Evolutionary conservation across 75 land plant genomes (phyloP).

Genomic region (Cunninghamia lanceolata): DNA sequence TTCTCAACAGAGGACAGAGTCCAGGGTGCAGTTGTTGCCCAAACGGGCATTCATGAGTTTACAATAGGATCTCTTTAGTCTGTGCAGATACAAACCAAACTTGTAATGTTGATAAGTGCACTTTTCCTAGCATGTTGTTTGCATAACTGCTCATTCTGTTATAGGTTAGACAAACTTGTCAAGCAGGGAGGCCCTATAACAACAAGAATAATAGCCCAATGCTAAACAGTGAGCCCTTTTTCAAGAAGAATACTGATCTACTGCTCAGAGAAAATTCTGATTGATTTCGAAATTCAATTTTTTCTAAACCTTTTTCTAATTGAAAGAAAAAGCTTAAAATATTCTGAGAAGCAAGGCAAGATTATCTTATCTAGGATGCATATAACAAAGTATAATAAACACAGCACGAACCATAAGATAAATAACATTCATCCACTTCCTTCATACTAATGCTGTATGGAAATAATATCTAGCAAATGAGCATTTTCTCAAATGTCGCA

Average conservation of each 20-base stretch:
- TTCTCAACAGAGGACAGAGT: background rate
- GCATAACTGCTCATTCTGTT: background rate
- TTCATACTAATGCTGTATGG: background rate
- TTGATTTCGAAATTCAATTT: background rate
- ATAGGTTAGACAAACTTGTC: background rate
- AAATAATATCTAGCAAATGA: slow-evolving; percentile 5
- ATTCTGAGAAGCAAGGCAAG: background rate
- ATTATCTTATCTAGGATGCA: background rate
- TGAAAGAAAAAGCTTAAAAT: background rate
- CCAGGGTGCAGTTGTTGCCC: background rate
- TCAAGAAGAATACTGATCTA: background rate
- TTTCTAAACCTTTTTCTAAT: background rate
- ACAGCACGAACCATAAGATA: background rate
- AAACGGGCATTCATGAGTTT: background rate
- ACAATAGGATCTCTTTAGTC: background rate
- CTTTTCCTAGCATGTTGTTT: background rate
- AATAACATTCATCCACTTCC: background rate
- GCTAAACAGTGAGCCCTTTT: background rate
- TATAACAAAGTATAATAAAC: background rate
- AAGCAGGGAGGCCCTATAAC: too few relatives aligned
- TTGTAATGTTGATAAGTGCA: background rate
- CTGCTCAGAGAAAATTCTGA: background rate
- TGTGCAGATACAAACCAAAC: background rate
- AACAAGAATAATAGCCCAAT: background rate
- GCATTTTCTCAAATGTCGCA: background rate